Base-by-base conservation (phyloP, 2,329 filamentous ascomycete genomes). In the Talaromyces islandicus region DNA sequence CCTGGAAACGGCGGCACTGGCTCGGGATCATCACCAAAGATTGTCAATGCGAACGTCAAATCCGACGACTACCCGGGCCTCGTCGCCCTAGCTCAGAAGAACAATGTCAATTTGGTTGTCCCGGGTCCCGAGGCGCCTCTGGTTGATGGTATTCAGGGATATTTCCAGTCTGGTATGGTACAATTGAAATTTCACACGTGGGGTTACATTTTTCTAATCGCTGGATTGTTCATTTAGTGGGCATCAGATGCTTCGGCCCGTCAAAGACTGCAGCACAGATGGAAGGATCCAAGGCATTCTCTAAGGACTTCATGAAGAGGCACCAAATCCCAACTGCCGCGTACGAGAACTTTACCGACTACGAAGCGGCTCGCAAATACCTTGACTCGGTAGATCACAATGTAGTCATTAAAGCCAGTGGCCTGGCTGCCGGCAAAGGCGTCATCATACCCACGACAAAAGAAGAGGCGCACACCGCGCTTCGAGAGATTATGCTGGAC, bases 241-340 rank as follows among this genome's bases (percentile, higher is more conserved):
- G 88, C 54, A 91, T 96, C 71, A 83, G 85, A 67, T 88, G 86
- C 75, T 97, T 97, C 71, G 94, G 93, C 1, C 94, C 94, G 5
- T 89, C 87, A 60, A 87, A 89, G 77, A 85, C 86, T 54, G 93
- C 94, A 24, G 92, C 94, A 19, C 84, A 85, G 51, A 91, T 99
- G 84, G 94, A 99, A 77, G 94, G 94, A 62, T 95, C 90, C 78
- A 99, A 99, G 81, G 90, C 93, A 11, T 97, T 95, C 75, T 92
- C 90, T 63, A 99, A 99, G 74, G 92, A 97, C 75, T 97, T 97
- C 72, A 99, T 97, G 94, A 88, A 89, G 75, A 87, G 88, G 65
- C 86, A 96, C 77, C 83, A 84, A 69, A 96, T 99, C 68, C 92
- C 93, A 41, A 97, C 94, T 0, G 94, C 94, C 17, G 86, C 85